Percentiles rank a stretch among this genome's conserved stretches.
These are phyloP conservation scores for Fusarium oligoseptatum DNA, from an alignment of 2,329 filamentous ascomycete genomes.

Conservation along the genomic window DNA sequence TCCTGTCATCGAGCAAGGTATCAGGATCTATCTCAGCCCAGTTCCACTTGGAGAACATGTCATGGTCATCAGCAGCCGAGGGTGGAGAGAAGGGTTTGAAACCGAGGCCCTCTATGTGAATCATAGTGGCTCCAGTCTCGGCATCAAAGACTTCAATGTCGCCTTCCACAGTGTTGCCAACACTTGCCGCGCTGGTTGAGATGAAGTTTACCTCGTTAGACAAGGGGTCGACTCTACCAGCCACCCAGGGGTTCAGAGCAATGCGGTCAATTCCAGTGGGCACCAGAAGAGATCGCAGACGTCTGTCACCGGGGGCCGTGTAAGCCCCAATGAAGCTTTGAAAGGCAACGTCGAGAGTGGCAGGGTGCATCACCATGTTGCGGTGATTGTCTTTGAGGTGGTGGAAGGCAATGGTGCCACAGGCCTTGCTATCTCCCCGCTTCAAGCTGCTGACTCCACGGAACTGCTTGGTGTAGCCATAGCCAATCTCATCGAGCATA, in stretches of 20 bases:
- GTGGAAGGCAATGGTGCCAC: not conserved
- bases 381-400: not conserved
- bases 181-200: not conserved
- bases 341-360: conserved; percentile 5
- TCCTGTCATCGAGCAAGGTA: not conserved
- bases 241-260: not conserved
- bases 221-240: not conserved
- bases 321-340: conserved; percentile 7
- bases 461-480: conserved; percentile 6
- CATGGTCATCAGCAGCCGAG: not conserved
- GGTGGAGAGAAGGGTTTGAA: not conserved
- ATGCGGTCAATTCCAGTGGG: conserved; percentile 8
- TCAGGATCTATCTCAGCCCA: not conserved
- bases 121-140: not conserved
- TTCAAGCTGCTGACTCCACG: conserved; percentile 13
- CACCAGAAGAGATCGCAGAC: not conserved
- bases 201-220: not conserved
- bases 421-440: conserved; percentile 15
- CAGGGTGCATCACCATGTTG: conserved; percentile 19
- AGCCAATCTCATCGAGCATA: not conserved
- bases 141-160: not conserved
- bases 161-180: not conserved
- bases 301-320: conserved; percentile 1
- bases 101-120: not conserved
- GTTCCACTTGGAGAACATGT: not conserved